Evolutionary conservation across 208 protist species (phyloP).

Genomic region (Leishmania martiniquensis): DNA sequence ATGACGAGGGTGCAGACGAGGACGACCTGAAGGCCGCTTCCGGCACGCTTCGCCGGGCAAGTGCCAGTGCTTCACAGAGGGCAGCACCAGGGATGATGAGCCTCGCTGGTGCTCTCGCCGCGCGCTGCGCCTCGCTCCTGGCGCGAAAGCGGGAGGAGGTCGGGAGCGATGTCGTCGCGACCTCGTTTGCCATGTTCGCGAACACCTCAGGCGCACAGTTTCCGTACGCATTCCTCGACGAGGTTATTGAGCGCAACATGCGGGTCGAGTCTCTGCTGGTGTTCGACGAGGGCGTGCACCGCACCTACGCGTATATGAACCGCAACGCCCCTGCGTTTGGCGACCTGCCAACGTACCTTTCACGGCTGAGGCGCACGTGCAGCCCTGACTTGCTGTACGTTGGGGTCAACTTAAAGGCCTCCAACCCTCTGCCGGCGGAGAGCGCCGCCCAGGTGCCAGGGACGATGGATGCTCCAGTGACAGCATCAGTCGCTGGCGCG

Average conservation of each 20-base stretch:
- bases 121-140: conserved; percentile 15
- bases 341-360: conserved; percentile 79
- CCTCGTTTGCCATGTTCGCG: conserved; percentile 30
- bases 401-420: conserved; percentile 51
- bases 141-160: conserved; percentile 9
- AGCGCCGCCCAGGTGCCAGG: background rate
- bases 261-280: conserved; percentile 73
- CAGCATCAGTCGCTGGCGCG: background rate
- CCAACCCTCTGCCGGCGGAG: conserved; percentile 10
- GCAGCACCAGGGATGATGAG: conserved; percentile 15
- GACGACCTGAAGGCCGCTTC: background rate
- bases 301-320: conserved; percentile 77
- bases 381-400: conserved; percentile 93
- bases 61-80: background rate
- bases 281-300: conserved; percentile 61
- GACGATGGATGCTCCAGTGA: background rate
- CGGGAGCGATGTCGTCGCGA: background rate
- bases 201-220: conserved; percentile 40
- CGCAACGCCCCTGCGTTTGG: conserved; percentile 60
- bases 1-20: background rate
- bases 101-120: conserved; percentile 13
- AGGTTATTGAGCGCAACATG: conserved; percentile 59
- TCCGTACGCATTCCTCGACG: conserved; percentile 78
- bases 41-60: background rate
- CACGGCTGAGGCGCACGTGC: conserved; percentile 80